Conservation (phyloP, 495 filamentous ascomycete genomes). For the Amniculicola lignicola region DNA sequence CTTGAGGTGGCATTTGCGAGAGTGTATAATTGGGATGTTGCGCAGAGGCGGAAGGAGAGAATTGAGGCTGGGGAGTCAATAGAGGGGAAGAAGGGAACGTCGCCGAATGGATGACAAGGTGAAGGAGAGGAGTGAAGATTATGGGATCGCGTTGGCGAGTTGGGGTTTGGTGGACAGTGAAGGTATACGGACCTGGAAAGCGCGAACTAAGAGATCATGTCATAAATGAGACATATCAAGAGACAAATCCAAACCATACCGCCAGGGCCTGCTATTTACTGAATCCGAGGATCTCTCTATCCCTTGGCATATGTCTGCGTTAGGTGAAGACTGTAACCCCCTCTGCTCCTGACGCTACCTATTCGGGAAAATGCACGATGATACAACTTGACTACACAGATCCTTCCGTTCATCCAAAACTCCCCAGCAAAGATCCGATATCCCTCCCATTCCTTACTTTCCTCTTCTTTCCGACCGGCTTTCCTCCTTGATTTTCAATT, state of each 20-base stretch:
- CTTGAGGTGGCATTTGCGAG: slow-evolving; percentile 93
- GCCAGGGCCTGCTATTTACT: no score
- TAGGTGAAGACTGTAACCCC: no score
- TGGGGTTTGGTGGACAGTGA: neutral
- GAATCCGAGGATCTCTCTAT: no score
- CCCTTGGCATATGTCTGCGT: no score
- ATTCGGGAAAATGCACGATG: no score
- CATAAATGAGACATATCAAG: no score
- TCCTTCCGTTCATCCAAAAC: neutral
- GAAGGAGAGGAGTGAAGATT: neutral
- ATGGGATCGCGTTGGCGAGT: neutral
- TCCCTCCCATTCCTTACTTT: slow-evolving; percentile 14
- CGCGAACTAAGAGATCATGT: no score
- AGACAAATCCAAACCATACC: no score
- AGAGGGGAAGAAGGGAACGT: slow-evolving; percentile 19
- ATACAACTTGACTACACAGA: neutral
- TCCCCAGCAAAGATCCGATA: slow-evolving; percentile 14
- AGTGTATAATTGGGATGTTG: slow-evolving; percentile 99
- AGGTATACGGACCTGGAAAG: no score
- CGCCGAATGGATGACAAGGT: slow-evolving; percentile 18
- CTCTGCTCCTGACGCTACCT: no score
- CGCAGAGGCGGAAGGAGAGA: slow-evolving; percentile 84
- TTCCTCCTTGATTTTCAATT: neutral
- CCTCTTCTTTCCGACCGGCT: slow-evolving; percentile 3
- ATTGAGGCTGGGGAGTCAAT: slow-evolving; percentile 27